Evolutionary conservation across 2,329 filamentous ascomycete species (phyloP).

Genomic region (Huntiella savannae): DNA sequence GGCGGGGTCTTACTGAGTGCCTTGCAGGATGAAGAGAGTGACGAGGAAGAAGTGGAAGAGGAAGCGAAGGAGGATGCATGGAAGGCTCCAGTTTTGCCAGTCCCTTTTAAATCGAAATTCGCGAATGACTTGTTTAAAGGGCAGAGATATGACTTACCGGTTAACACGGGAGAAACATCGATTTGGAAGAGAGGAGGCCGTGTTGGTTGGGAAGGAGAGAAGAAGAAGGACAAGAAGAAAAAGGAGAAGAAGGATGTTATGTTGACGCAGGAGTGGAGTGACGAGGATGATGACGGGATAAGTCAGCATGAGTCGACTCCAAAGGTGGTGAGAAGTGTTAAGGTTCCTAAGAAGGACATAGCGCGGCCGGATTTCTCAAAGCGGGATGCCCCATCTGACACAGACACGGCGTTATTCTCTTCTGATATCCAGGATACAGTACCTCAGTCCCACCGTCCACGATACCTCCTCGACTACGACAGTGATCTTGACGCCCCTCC

Average conservation of each 20-base stretch:
- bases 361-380: too few species aligned
- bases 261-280: neutral
- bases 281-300: neutral
- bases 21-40: slow-evolving; percentile 5
- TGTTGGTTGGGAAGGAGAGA: slow-evolving; percentile 10
- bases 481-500: too few species aligned
- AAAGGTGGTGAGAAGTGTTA: too few species aligned
- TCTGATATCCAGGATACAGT: too few species aligned
- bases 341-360: too few species aligned
- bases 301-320: neutral
- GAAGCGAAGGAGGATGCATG: slow-evolving; percentile 7
- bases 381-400: too few species aligned
- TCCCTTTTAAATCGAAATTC: too few species aligned
- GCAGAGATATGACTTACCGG: slow-evolving; percentile 19
- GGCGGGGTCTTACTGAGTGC: slow-evolving; percentile 20
- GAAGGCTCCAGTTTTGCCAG: slow-evolving; percentile 8
- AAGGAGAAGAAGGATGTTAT: neutral
- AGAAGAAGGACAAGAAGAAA: slow-evolving; percentile 1
- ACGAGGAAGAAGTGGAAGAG: neutral
- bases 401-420: too few species aligned
- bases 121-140: too few species aligned
- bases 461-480: too few species aligned
- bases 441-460: too few species aligned
- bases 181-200: slow-evolving; percentile 18
- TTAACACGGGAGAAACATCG: slow-evolving; percentile 17